These are phyloP conservation scores for Gentiana straminea DNA, from an alignment of 257 asterid species.

Conservation along the genomic window DNA sequence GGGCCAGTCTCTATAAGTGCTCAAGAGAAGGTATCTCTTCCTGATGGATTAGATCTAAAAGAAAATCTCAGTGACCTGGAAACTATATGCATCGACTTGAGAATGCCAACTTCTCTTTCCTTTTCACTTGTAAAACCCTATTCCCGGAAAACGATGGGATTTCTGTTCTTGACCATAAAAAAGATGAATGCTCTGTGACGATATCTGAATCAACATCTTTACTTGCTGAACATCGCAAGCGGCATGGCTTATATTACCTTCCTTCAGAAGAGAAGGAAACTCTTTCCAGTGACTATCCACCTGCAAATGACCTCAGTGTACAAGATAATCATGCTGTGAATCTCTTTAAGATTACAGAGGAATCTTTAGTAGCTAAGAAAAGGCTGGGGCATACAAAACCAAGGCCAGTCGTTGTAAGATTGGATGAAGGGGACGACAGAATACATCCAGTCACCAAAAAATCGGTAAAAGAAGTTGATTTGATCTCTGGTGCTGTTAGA, in stretches of 20 bases:
- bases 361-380: constrained; percentile 51
- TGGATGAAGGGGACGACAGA: constrained; percentile 69
- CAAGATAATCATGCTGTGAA: constrained; percentile 41
- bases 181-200: constrained; percentile 43
- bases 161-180: constrained; percentile 20
- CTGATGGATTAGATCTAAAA: constrained; percentile 60
- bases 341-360: constrained; percentile 67
- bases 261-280: constrained; percentile 42
- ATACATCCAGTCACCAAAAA: constrained; percentile 20
- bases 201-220: constrained; percentile 63
- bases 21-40: constrained; percentile 70
- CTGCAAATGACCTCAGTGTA: constrained; percentile 51
- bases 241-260: constrained; percentile 82
- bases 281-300: constrained; percentile 48
- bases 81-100: constrained; percentile 49
- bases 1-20: constrained; percentile 79
- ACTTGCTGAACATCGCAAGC: constrained; percentile 74
- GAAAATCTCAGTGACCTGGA: constrained; percentile 71
- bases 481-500: constrained; percentile 63
- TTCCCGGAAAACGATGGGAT: constrained; percentile 22
- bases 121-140: constrained; percentile 52
- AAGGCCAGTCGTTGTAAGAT: constrained; percentile 82
- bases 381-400: constrained; percentile 47
- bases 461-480: constrained; percentile 38
- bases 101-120: constrained; percentile 39